Percentiles rank a stretch among this genome's conserved stretches.
These are phyloP conservation scores for Actinomortierella wolfii DNA, from an alignment of 371 early-diverging fungal species.

Conservation along the genomic window DNA sequence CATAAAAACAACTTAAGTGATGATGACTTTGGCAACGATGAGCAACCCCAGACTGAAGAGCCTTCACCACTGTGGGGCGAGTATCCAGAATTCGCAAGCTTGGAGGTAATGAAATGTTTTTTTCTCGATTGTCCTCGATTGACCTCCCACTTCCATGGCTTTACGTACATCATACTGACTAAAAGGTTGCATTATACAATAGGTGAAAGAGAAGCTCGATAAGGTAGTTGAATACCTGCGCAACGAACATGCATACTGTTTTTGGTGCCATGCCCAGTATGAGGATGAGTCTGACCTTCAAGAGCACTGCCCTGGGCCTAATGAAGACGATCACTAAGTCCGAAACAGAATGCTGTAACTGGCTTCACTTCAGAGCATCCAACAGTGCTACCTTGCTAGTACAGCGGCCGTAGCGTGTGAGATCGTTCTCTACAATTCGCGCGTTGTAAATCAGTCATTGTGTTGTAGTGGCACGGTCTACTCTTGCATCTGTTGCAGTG, in stretches of 20 bases:
- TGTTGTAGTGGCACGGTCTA: too few relatives aligned
- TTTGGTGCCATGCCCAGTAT: constrained; percentile 69
- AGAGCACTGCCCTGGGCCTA: constrained; percentile 62
- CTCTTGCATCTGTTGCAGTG: too few relatives aligned
- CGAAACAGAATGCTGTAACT: neutral
- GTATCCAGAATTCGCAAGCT: constrained; percentile 12
- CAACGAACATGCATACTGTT: constrained; percentile 58
- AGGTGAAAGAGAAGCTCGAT: constrained; percentile 49
- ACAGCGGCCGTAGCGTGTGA: too few relatives aligned
- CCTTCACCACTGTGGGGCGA: constrained; percentile 33
- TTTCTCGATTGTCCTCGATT: neutral
- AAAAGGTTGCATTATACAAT: too few relatives aligned
- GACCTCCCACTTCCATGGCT: constrained; percentile 1
- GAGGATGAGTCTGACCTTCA: constrained; percentile 53
- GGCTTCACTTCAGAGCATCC: too few relatives aligned
- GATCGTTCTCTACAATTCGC: too few relatives aligned
- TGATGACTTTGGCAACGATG: constrained; percentile 2
- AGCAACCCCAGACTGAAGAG: neutral
- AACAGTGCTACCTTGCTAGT: too few relatives aligned
- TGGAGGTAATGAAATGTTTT: constrained; percentile 30
- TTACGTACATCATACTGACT: too few relatives aligned
- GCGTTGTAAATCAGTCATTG: too few relatives aligned
- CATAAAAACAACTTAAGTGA: too few relatives aligned
- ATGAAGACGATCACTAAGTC: constrained; percentile 59
- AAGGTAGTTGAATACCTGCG: constrained; percentile 56